Base-by-base conservation (phyloP, 257 asterid genomes). In the Solanum ossicruentum region DNA sequence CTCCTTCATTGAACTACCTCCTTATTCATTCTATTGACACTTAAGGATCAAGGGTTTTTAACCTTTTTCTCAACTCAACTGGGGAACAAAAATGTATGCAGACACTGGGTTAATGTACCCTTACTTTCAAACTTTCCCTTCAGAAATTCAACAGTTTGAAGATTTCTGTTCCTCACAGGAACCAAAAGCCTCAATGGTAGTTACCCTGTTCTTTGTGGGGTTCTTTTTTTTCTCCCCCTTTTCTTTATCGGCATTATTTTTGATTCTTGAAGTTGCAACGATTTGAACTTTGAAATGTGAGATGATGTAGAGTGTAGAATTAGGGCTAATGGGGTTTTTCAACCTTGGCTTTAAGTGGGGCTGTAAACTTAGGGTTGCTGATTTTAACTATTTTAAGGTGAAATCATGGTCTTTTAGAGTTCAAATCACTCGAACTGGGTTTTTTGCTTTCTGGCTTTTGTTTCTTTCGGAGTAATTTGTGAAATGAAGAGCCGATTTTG, bases 81-180 rank as follows among this genome's bases (percentile, higher is more conserved):
- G 63, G 7, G 60, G 57, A 47, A 84, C 11, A 66, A 87, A 80
- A 92, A 94, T 95, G 99, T 94, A 91, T 90, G 94, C 98, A 12
- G 96, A 92, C 84, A 90, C 93, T 28, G 97, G 90, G 87, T 81
- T 91, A 84, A 89, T 88, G 92, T 90, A 83, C 81, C 95, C 97
- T 43, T 95, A 93, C 80, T 92, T 90, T 86, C 95, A 92, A 36
- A 89, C 80, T 87, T 90, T 89, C 89, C 57, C 93, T 83, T 95
- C 88, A 80, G 93, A 92, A 86, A 49, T 88, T 87, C 98, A 92
- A 84, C 95, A 89, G 12, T 82, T 89, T 86, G 95, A 93, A 41
- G 98, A 91, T 6, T 91, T 91, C 84, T 89, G 83, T 86, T 85
- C 88, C 90, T 90, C 91, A 8, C 89, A 84, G n/a, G 92, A 88